Evolutionary conservation across 163 green algal genomes (phyloP).

Genomic region (Trebouxiophyceae sp.): DNA sequence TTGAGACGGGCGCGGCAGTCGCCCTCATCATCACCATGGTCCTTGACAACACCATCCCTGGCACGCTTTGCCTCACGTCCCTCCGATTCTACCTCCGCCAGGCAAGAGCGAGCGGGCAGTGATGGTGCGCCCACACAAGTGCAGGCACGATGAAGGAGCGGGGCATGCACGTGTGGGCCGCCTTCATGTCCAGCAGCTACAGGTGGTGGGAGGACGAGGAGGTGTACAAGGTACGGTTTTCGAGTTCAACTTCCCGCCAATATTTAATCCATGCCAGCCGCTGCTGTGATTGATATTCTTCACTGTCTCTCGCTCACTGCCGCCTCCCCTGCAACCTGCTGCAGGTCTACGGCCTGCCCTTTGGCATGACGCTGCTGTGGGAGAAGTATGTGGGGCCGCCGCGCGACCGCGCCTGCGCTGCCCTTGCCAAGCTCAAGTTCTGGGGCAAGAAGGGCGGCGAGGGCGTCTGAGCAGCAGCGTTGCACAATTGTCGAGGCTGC

Average conservation of each 20-base stretch:
- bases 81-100: too few relatives aligned
- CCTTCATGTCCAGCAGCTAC: not conserved
- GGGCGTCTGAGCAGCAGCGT: too few relatives aligned
- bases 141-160: constrained; percentile 15
- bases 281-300: not conserved
- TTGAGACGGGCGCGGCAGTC: constrained; percentile 51
- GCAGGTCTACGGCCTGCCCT: constrained; percentile 26
- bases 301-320: too few relatives aligned
- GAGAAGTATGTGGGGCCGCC: not conserved
- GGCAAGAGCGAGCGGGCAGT: too few relatives aligned
- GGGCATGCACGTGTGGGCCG: constrained; percentile 16
- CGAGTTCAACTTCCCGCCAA: too few relatives aligned
- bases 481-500: too few relatives aligned
- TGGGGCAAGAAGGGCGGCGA: too few relatives aligned
- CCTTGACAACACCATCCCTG: constrained; percentile 46
- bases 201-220: constrained; percentile 19
- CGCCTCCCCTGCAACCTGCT: too few relatives aligned
- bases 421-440: not conserved
- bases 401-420: not conserved
- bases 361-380: constrained; percentile 18
- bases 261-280: not conserved
- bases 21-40: constrained; percentile 55
- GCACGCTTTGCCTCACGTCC: not conserved
- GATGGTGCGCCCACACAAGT: too few relatives aligned
- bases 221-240: constrained; percentile 1